Percentiles rank a stretch among this genome's conserved stretches.
Evolutionary conservation across 2,329 filamentous ascomycete species (phyloP).

Genomic region (Curvularia hawaiiensis): DNA sequence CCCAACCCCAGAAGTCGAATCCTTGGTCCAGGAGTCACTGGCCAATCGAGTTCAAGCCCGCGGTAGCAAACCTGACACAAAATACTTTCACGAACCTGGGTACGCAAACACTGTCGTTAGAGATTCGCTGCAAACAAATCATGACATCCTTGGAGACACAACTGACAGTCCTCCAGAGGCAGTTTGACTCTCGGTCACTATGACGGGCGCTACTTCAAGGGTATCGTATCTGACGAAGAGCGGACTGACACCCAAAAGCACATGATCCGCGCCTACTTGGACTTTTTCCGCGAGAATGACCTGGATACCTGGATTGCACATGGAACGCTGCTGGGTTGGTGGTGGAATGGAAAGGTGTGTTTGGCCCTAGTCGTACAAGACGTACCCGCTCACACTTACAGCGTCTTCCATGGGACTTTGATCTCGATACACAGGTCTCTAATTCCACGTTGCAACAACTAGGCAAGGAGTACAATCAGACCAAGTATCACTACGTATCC

Average conservation of each 20-base stretch:
- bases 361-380: background rate
- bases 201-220: conserved; percentile 71
- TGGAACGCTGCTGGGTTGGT: conserved; percentile 84
- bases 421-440: conserved; percentile 81
- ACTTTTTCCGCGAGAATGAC: conserved; percentile 65
- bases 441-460: conserved; percentile 69
- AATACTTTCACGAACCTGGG: conserved; percentile 50
- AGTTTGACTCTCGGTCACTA: conserved; percentile 71
- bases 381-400: conserved; percentile 45
- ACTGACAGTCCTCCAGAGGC: conserved; percentile 29
- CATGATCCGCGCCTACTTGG: conserved; percentile 76
- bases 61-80: conserved; percentile 15
- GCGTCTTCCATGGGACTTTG: conserved; percentile 84
- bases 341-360: conserved; percentile 74
- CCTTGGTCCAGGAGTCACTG: background rate
- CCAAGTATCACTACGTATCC: conserved; percentile 56
- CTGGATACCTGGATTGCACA: conserved; percentile 88
- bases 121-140: background rate
- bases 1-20: conserved; percentile 19
- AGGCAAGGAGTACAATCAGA: conserved; percentile 70
- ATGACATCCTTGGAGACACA: background rate
- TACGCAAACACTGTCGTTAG: conserved; percentile 24
- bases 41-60: background rate
- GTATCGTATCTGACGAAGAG: conserved; percentile 67
- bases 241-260: conserved; percentile 69